Conservation (phyloP, 768 basidiomycete species). For the Boletus insuetus region DNA sequence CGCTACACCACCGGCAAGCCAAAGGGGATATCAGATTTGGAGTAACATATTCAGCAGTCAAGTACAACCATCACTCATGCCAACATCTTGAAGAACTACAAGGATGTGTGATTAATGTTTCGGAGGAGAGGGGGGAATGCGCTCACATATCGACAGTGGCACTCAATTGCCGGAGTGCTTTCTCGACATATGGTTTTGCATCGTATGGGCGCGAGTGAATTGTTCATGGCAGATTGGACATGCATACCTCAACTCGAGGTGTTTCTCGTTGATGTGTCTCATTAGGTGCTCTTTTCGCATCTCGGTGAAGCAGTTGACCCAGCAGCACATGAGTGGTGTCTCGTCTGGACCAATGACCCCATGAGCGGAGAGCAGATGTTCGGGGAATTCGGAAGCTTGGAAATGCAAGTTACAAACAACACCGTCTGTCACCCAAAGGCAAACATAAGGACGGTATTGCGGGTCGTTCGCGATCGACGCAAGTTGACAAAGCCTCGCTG, state of each 20-base stretch:
- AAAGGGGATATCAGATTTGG: not conserved
- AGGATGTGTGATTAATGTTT: not conserved
- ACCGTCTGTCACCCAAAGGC: constrained; percentile 11
- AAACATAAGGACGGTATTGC: constrained; percentile 9
- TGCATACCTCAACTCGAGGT: constrained; percentile 14
- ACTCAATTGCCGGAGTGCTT: constrained; percentile 10
- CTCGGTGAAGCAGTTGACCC: constrained; percentile 14
- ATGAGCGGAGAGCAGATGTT: constrained; percentile 21
- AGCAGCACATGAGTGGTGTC: constrained; percentile 9
- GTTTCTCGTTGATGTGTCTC: constrained; percentile 29
- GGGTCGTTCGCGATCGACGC: not conserved
- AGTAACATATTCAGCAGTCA: not conserved
- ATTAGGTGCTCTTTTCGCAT: constrained; percentile 29
- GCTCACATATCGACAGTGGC: not conserved
- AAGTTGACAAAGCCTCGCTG: not conserved
- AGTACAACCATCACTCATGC: not conserved
- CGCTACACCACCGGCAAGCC: not conserved
- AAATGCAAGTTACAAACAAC: constrained; percentile 4
- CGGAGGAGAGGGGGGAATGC: not conserved
- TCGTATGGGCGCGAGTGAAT: constrained; percentile 27
- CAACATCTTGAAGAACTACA: not conserved
- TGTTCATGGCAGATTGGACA: constrained; percentile 21
- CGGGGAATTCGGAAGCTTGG: constrained; percentile 10
- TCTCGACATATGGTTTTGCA: constrained; percentile 9
- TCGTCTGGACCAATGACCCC: constrained; percentile 19